A percentile compares a stretch with the other conserved stretches of the same genome.
Evolutionary conservation across 2,329 filamentous ascomycete species (phyloP).

Genomic region (Epichloe sibirici): DNA sequence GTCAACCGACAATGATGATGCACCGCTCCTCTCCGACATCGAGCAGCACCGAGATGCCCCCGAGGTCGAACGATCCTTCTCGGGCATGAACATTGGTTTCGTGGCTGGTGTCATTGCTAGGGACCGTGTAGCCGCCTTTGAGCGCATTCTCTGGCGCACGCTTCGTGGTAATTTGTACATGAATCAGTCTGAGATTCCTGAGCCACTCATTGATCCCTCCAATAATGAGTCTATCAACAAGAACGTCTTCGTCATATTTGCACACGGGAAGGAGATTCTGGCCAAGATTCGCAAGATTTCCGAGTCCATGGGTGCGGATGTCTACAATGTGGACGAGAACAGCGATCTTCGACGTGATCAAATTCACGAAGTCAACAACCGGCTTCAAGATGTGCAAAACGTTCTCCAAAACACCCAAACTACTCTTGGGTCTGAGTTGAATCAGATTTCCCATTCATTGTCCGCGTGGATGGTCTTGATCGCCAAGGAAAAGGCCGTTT

Average conservation of each 20-base stretch:
- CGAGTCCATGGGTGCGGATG: slow-evolving; percentile 87
- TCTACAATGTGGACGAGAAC: slow-evolving; percentile 97
- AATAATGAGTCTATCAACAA: slow-evolving; percentile 90
- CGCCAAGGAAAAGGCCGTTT: slow-evolving; percentile 97
- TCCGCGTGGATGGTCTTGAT: slow-evolving; percentile 96
- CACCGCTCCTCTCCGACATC: slow-evolving; percentile 82
- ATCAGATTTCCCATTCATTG: slow-evolving; percentile 82
- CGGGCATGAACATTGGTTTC: slow-evolving; percentile 97
- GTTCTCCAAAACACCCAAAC: slow-evolving; percentile 92
- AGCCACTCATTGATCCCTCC: slow-evolving; percentile 80
- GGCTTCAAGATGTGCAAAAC: slow-evolving; percentile 79
- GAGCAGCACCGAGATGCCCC: slow-evolving; percentile 63
- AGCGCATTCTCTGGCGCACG: slow-evolving; percentile 94
- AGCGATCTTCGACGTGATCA: slow-evolving; percentile 90
- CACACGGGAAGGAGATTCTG: slow-evolving; percentile 94
- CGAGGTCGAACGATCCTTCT: slow-evolving; percentile 76
- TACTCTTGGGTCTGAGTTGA: slow-evolving; percentile 83
- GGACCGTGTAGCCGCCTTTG: slow-evolving; percentile 87
- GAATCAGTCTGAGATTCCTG: slow-evolving; percentile 98
- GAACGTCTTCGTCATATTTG: slow-evolving; percentile 99
- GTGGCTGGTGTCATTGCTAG: slow-evolving; percentile 91
- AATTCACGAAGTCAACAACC: slow-evolving; percentile 92
- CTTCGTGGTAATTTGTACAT: slow-evolving; percentile 97
- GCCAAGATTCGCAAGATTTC: slow-evolving; percentile 99
- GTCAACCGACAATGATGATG: slow-evolving; percentile 82